These are phyloP conservation scores for Senna siamea DNA, from an alignment of 306 rosid genomes.

Conservation along the genomic window DNA sequence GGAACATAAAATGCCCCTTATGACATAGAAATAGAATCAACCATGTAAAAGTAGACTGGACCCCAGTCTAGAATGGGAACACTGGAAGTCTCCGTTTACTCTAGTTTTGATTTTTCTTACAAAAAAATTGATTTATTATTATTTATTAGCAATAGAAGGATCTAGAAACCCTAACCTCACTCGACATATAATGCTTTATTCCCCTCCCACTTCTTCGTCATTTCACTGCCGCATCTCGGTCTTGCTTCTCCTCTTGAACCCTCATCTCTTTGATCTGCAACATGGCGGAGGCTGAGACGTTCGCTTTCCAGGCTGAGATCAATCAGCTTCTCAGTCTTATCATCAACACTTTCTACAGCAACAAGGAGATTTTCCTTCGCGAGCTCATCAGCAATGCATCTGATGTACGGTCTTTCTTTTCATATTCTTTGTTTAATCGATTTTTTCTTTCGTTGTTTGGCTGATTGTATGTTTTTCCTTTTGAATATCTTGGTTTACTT, in stretches of 20 bases:
- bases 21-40: no score
- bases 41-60: no score
- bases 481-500: background rate
- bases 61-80: no score
- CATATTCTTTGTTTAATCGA: accelerated
- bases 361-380: conserved; percentile 97
- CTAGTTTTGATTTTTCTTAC: no score
- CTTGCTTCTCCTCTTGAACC: background rate
- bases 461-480: background rate
- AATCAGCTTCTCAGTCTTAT: conserved; percentile 94
- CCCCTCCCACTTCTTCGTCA: background rate
- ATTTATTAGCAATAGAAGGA: conserved; percentile 50
- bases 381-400: conserved; percentile 89
- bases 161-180: conserved; percentile 73
- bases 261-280: conserved; percentile 14
- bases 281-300: conserved; percentile 82
- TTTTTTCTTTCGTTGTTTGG: background rate
- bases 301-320: conserved; percentile 96
- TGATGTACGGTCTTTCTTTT: conserved; percentile 49
- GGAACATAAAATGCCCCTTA: no score
- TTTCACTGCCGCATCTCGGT: accelerated
- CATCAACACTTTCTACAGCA: conserved; percentile 96
- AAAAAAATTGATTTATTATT: no score
- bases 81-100: no score
- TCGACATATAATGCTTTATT: conserved; percentile 23